phyloP scores from a whole-genome alignment of 352 stramenopile species.

The Globisporangium emineosum region DNA sequence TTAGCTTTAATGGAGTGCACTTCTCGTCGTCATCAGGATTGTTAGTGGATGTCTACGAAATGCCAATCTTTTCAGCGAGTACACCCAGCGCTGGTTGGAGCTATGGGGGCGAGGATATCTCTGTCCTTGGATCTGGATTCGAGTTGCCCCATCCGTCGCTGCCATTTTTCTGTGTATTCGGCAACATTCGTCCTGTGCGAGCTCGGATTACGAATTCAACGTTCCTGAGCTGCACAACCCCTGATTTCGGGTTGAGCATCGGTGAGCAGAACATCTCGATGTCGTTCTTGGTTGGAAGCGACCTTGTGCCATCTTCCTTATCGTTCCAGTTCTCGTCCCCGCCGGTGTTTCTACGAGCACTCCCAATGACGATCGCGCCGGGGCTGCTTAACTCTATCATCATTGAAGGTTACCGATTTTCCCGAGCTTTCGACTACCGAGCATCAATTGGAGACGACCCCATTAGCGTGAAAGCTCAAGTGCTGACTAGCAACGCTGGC shows the following conservation, averaged over 20 bases:
- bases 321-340: neutral
- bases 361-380: neutral
- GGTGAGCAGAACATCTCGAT: neutral
- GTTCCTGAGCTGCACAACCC: conserved; percentile 1
- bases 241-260: neutral
- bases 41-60: conserved; percentile 19
- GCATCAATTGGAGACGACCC: neutral
- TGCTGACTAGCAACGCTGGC: neutral
- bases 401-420: neutral
- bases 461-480: neutral
- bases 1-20: conserved; percentile 38
- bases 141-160: neutral
- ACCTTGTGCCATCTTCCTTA: neutral
- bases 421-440: neutral
- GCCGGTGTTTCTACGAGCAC: conserved; percentile 5
- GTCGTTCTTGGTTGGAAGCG: conserved; percentile 4
- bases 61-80: conserved; percentile 23
- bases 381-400: neutral
- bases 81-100: neutral
- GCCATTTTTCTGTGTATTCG: conserved; percentile 10
- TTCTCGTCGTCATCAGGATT: conserved; percentile 15
- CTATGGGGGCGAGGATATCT: conserved; percentile 7
- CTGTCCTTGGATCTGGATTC: conserved; percentile 26
- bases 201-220: neutral
- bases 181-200: conserved; percentile 3